Evolutionary conservation across 2,329 filamentous ascomycete genomes (phyloP), one percentile per base, ranked within the genome.

Genomic region (Aspergillus flavus): DNA sequence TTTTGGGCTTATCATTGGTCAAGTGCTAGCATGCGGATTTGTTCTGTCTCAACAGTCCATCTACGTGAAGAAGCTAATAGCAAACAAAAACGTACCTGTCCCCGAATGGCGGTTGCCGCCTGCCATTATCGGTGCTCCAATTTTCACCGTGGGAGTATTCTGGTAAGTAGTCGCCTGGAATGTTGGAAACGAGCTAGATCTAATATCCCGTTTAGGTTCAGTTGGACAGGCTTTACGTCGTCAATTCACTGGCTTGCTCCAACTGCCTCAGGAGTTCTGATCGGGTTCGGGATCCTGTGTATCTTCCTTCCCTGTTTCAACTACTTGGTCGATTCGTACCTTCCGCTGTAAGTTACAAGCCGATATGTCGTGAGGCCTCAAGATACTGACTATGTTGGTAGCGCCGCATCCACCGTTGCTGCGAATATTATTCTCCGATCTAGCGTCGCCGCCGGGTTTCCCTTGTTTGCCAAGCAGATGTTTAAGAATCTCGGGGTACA

Each of bases 391-490:
- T 1, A 16, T 10, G 4, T n/a, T 6, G 16, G n/a, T 48, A 79
- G 82, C 66, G 82, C 82, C 16, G 82, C 83, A 4, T 81, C 78
- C 1, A 81, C 82, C 10, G 75, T 83, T 19, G 84, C 84, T 11
- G 84, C 83, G 6, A 86, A 86, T 65, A 86, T 84, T 0, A 83
- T 86, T 14, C 69, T 78, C 5, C 76, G 77, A 23, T 79, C 77
- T 0, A 61, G 69, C 1, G 66, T 78, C 0, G 77, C 72, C 5
- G 72, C 76, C 2, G 68, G 71, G 1, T 79, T 79, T 39, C 77
- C 77, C 0, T 70, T 79, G 1, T 79, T 78, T 60, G 68, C 77
- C 0, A 72, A 64, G 41, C 77, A 79, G 58, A 75, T 79, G 76
- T 79, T 79, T 46, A 30, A 70, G 10, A 76, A 74, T n/a, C 55